Conservation (phyloP, 768 basidiomycete species). For the Naganishia vaughanmartiniae region DNA sequence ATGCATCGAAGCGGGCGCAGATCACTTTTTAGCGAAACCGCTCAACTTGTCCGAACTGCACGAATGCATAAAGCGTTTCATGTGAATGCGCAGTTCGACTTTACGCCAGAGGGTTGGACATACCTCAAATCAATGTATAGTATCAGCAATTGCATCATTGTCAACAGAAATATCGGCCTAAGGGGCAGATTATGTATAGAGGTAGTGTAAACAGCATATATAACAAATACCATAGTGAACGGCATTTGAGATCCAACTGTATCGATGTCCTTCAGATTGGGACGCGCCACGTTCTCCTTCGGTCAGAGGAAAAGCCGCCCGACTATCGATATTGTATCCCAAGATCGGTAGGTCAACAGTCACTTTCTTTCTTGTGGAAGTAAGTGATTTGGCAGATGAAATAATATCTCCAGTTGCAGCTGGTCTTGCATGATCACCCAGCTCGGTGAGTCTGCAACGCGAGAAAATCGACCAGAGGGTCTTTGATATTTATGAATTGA, state of each 20-base stretch:
- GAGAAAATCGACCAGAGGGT: no score
- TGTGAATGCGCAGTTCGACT: background rate
- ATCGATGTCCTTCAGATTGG: no score
- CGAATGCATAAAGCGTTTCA: slow-evolving; percentile 17
- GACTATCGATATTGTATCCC: no score
- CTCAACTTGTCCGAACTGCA: slow-evolving; percentile 20
- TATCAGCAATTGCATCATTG: slow-evolving; percentile 6
- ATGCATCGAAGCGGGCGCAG: slow-evolving; percentile 25
- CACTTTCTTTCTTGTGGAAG: no score
- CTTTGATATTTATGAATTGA: no score
- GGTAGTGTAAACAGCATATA: background rate
- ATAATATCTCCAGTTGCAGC: no score
- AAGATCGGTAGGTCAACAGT: no score
- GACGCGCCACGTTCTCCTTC: no score
- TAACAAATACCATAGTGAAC: background rate
- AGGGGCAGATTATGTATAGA: background rate
- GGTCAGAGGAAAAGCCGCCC: no score
- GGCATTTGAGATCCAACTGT: background rate
- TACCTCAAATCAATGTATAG: background rate
- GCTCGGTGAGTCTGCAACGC: no score
- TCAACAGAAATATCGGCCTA: background rate
- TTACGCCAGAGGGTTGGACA: background rate
- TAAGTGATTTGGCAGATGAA: no score
- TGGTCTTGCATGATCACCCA: no score
- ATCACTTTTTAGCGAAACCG: slow-evolving; percentile 27